These are phyloP conservation scores for Pinus tabuliformis DNA, from an alignment of 75 land plant species.

Conservation along the genomic window DNA sequence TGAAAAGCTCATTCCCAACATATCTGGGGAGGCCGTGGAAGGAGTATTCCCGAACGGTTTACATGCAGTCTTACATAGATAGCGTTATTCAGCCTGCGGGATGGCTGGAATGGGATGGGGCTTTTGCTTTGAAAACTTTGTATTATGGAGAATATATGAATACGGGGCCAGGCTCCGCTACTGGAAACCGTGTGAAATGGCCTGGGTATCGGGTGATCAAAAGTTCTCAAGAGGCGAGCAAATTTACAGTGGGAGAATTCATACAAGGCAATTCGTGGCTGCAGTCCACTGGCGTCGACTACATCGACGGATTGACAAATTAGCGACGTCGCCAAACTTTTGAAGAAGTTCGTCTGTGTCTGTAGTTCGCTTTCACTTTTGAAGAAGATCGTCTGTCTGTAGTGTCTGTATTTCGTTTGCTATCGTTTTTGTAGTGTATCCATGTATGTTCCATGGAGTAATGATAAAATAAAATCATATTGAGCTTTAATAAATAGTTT, in stretches of 20 bases:
- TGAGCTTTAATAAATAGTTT: no score
- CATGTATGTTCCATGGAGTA: no score
- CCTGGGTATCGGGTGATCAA: slow-evolving; percentile 17
- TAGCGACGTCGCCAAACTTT: neutral
- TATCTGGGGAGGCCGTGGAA: slow-evolving; percentile 58
- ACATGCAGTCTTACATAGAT: slow-evolving; percentile 36
- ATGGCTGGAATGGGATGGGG: slow-evolving; percentile 53
- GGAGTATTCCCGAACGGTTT: slow-evolving; percentile 31
- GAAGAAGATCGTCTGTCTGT: no score
- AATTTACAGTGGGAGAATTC: slow-evolving; percentile 36
- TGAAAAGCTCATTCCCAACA: slow-evolving; percentile 14
- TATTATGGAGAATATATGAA: slow-evolving; percentile 60
- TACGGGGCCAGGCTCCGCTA: slow-evolving; percentile 39
- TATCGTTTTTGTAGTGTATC: no score
- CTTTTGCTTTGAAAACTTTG: slow-evolving; percentile 34
- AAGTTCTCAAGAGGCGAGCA: slow-evolving; percentile 12
- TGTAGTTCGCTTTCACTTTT: no score
- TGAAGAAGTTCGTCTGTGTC: no score
- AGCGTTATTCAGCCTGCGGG: slow-evolving; percentile 44
- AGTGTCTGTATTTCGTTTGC: no score
- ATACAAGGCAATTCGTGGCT: slow-evolving; percentile 42
- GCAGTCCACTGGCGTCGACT: slow-evolving; percentile 24
- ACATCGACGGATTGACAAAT: slow-evolving; percentile 10
- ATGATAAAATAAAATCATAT: no score
- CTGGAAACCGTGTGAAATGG: slow-evolving; percentile 43